Base-by-base conservation (phyloP, 2,329 filamentous ascomycete genomes). In the Phialemonium atrogriseum region DNA sequence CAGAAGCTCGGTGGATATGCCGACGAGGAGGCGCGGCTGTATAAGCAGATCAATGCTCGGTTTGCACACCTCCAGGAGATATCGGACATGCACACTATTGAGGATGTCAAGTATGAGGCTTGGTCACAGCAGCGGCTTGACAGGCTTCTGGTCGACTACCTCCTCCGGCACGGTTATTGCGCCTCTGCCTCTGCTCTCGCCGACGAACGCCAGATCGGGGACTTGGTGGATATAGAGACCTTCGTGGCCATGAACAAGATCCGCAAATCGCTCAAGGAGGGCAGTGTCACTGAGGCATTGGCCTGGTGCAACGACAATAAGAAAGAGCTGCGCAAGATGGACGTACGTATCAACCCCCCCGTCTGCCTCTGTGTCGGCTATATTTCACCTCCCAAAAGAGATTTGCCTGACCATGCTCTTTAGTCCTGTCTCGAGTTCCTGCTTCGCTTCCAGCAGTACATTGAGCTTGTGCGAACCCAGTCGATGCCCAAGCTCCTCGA, bases 281-380 rank as follows among this genome's bases (percentile, higher is more conserved):
- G 80, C 19, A 84, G 77, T 44, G 82, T 89, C 5, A 68, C 70
- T 21, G 84, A 93, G 47, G 88, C 87, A 14, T 58, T 98, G 33
- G 73, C 77, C 10, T 98, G 91, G 91, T 95, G 91, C 54, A 75
- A 70, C 11, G 89, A 96, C 49, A 94, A 95, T 57, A 91, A 93
- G 58, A 88, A 89, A 48, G 83, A 88, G 40, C 62, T 98, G 37
- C 84, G 87, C 51, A 94, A 91, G 66, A 81, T 84, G 58, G 80
- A 84, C 55, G 83, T 84, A 55, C 40, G 74, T 52, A 10, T 23
- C 15, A 14, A 3, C 16, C 10, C 15, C 13, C 17, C 7, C 26
- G 5, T 26, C 16, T 15, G 9, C 13, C 14, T 28, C 10, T 14
- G 8, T 19, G n/a, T 30, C 20, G 13, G 10, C 16, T n/a, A n/a